A percentile compares a stretch with the other conserved stretches of the same genome.
Evolutionary conservation across 2,329 filamentous ascomycete species (phyloP).

Genomic region (Xylaria sp.): DNA sequence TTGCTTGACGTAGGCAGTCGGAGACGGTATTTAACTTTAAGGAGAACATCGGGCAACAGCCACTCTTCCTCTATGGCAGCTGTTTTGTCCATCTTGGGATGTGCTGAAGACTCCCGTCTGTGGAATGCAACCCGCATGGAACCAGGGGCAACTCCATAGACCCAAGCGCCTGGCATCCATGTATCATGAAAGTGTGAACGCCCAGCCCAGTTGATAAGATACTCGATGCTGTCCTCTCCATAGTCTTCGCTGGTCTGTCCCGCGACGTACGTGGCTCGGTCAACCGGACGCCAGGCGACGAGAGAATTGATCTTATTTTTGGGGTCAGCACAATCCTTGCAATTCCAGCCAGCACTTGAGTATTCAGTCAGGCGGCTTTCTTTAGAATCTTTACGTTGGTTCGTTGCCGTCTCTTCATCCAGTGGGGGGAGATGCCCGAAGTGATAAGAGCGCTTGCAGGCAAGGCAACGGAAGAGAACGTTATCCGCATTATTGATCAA

Average conservation of each 20-base stretch:
- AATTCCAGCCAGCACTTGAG: constrained; percentile 63
- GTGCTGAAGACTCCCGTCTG: constrained; percentile 58
- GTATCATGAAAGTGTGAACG: constrained; percentile 74
- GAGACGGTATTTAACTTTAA: constrained; percentile 63
- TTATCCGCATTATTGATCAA: constrained; percentile 71
- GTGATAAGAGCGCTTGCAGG: constrained; percentile 76
- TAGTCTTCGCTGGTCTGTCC: constrained; percentile 51
- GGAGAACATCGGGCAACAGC: constrained; percentile 80
- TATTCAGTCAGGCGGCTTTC: constrained; percentile 67
- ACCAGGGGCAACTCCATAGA: constrained; percentile 62
- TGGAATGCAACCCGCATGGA: constrained; percentile 70
- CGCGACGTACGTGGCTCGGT: constrained; percentile 50
- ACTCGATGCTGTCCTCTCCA: constrained; percentile 78
- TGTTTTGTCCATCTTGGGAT: constrained; percentile 63
- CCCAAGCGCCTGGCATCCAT: constrained; percentile 89
- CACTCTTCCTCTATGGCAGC: constrained; percentile 87
- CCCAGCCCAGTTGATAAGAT: constrained; percentile 81
- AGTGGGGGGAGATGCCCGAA: constrained; percentile 69
- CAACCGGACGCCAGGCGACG: constrained; percentile 78
- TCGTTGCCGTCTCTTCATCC: constrained; percentile 30
- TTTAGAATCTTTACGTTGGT: constrained; percentile 44
- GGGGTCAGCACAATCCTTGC: constrained; percentile 66
- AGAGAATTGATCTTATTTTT: constrained; percentile 67
- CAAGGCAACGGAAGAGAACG: constrained; percentile 75
- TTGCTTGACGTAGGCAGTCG: constrained; percentile 52